Base-by-base conservation (phyloP, 768 basidiomycete genomes). In the Gautieria morchelliformis region DNA sequence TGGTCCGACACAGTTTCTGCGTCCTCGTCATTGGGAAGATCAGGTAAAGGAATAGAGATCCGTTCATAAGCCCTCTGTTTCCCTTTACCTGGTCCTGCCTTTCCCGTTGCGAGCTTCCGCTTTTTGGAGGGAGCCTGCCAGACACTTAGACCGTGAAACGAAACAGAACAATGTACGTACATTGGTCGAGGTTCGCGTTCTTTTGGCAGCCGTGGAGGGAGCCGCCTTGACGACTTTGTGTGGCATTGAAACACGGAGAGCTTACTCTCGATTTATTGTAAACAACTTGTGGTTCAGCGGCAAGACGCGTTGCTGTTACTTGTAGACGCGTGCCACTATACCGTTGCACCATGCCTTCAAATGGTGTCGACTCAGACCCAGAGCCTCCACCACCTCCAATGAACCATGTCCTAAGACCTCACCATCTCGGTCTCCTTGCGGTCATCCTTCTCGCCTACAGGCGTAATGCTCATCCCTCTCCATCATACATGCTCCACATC, bases 351-450 rank as follows among this genome's bases (percentile, higher is more conserved):
- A 55, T 44, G 53, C 53, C 53, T 45, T 20, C 53, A 27, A 52
- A 52, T n/a, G 54, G 56, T 50, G 64, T 63, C 41, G 63, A 77
- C 69, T 75, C 76, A 69, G 78, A 79, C 35, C 5, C 37, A 10
- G 46, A 48, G 15, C 35, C 42, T 46, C 72, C 75, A 20, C 81
- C 80, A 54, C 81, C 84, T 8, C 82, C 84, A 1, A 77, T 78
- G 7, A 78, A 82, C 52, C 84, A 88, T 68, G 74, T 82, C 56
- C 75, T 92, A 30, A 76, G 82, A 55, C 87, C 89, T 1, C 89
- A 92, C 63, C 90, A 93, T 66, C 73, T 92, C 52, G 78, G 78
- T 50, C 71, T 91, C 15, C 72, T 91, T 33, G 78, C 78, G 35
- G 71, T 89, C 24, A 72, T 90, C 37, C 72, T 82, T 58, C 71